phyloP scores from a whole-genome alignment of 148 eudicot species.

The Diospyros kaki region DNA sequence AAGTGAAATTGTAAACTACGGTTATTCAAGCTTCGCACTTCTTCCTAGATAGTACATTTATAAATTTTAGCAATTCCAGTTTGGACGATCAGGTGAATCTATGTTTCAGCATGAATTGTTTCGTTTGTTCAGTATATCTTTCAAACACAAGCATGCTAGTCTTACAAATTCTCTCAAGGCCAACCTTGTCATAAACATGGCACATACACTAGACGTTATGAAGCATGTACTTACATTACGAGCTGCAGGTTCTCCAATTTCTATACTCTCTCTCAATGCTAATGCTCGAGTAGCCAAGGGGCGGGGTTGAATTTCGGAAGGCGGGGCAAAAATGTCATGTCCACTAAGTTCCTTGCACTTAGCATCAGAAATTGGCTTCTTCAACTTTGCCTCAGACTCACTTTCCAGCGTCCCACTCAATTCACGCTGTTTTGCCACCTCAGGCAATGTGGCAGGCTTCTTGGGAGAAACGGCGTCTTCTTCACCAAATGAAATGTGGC shows the following conservation, averaged over 20 bases:
- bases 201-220: conserved; percentile 12
- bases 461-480: conserved; percentile 65
- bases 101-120: neutral
- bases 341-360: conserved; percentile 87
- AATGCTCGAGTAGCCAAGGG: conserved; percentile 50
- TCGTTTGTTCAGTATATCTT: neutral
- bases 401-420: conserved; percentile 69
- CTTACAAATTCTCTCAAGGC: neutral
- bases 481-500: conserved; percentile 78
- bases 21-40: neutral
- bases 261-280: conserved; percentile 54
- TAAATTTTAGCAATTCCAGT: neutral
- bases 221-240: conserved; percentile 24
- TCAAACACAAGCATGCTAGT: neutral
- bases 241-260: conserved; percentile 41
- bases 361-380: conserved; percentile 73
- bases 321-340: conserved; percentile 69
- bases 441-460: conserved; percentile 64
- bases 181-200: neutral
- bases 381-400: conserved; percentile 49
- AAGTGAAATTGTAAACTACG: neutral
- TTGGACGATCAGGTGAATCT: neutral
- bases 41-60: neutral
- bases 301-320: conserved; percentile 71
- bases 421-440: conserved; percentile 91